Percentiles rank a stretch among this genome's conserved stretches.
Conservation (phyloP, 2,329 filamentous ascomycete genomes). For the Cladosporium halotolerans region DNA sequence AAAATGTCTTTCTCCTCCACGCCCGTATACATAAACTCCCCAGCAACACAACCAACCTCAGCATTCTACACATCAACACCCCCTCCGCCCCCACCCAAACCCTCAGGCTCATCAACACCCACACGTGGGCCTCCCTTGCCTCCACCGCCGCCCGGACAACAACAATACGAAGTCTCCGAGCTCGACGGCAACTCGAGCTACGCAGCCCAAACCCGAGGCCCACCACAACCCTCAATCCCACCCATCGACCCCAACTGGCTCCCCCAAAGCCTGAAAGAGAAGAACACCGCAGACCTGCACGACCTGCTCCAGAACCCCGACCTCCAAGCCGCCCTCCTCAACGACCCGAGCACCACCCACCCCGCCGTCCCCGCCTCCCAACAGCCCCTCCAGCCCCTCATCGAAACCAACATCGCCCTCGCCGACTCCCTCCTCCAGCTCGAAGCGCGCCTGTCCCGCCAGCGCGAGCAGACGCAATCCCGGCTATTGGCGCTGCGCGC, state of each 20-base stretch:
- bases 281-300: constrained; percentile 75
- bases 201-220: constrained; percentile 14
- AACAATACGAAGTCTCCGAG: constrained; percentile 21
- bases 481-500: constrained; percentile 77
- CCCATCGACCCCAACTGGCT: constrained; percentile 62
- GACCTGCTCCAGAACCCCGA: constrained; percentile 58
- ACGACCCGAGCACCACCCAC: constrained; percentile 61
- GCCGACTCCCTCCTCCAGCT: constrained; percentile 57
- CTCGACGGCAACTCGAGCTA: constrained; percentile 19
- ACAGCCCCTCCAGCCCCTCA: constrained; percentile 54
- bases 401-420: constrained; percentile 66
- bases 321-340: constrained; percentile 68
- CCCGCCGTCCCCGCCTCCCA: constrained; percentile 63
- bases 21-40: constrained; percentile 1
- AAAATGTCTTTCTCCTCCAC: constrained; percentile 8
- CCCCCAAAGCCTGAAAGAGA: constrained; percentile 68
- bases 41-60: constrained; percentile 14
- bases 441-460: constrained; percentile 52
- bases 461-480: constrained; percentile 68
- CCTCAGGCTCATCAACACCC: constrained; percentile 37
- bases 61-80: constrained; percentile 41
- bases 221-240: constrained; percentile 17
- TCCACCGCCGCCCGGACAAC: constrained; percentile 30
- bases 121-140: constrained; percentile 39
- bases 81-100: constrained; percentile 43